These are phyloP conservation scores for Stachybotrys chlorohalonatus DNA, from an alignment of 2,329 filamentous ascomycete species.

Conservation along the genomic window DNA sequence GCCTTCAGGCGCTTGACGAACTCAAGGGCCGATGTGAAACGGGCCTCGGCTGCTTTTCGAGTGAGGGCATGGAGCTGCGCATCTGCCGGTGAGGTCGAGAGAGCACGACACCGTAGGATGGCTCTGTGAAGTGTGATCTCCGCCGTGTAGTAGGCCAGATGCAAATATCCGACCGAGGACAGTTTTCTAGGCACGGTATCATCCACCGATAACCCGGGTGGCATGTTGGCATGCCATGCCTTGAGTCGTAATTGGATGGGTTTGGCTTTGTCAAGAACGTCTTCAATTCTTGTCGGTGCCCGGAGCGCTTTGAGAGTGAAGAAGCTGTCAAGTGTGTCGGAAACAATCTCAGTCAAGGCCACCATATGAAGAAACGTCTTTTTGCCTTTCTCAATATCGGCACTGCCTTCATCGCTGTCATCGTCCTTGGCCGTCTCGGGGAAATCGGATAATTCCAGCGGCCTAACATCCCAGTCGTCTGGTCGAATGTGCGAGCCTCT, in stretches of 20 bases:
- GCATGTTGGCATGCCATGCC: slow-evolving; percentile 35
- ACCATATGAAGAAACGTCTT: slow-evolving; percentile 35
- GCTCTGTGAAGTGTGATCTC: slow-evolving; percentile 33
- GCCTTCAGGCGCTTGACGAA: slow-evolving; percentile 15
- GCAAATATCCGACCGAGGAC: slow-evolving; percentile 28
- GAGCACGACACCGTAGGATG: slow-evolving; percentile 20
- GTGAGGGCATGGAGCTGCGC: slow-evolving; percentile 4
- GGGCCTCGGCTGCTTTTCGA: slow-evolving; percentile 15
- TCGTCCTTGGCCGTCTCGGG: slow-evolving; percentile 14
- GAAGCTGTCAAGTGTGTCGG: slow-evolving; percentile 26
- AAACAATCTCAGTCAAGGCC: slow-evolving; percentile 31
- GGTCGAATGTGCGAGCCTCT: slow-evolving; percentile 39
- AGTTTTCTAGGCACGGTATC: slow-evolving; percentile 25
- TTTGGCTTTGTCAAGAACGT: slow-evolving; percentile 34
- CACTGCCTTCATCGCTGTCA: slow-evolving; percentile 19
- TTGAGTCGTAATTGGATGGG: slow-evolving; percentile 35
- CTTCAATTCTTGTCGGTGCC: slow-evolving; percentile 1
- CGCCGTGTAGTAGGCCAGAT: slow-evolving; percentile 32
- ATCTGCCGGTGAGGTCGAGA: not conserved
- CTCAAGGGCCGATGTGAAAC: slow-evolving; percentile 19
- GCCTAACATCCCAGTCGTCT: slow-evolving; percentile 39
- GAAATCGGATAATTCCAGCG: slow-evolving; percentile 11
- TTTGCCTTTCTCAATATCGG: slow-evolving; percentile 26
- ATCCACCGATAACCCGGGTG: slow-evolving; percentile 31
- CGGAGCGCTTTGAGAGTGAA: slow-evolving; percentile 8